A percentile compares a stretch with the other conserved stretches of the same genome.
These are phyloP conservation scores for Aristolochia contorta DNA, from an alignment of 164 flowering plant species.

Conservation along the genomic window DNA sequence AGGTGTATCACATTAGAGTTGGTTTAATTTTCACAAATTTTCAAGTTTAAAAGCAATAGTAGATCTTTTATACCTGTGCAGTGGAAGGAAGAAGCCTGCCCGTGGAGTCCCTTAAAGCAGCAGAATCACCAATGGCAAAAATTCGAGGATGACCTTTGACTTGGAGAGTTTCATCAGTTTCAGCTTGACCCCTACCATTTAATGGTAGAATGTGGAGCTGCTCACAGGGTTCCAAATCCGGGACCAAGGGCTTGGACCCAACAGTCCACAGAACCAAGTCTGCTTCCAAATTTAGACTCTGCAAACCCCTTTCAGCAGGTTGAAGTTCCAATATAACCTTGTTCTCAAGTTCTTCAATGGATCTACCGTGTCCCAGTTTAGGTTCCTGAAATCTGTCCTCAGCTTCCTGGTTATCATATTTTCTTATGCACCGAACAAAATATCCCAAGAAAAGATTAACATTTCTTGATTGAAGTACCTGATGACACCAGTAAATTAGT, in stretches of 20 bases:
- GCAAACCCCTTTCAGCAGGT: slow-evolving; percentile 62
- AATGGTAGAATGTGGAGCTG: slow-evolving; percentile 41
- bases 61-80: slow-evolving; percentile 58
- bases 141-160: slow-evolving; percentile 93
- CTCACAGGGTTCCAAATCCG: slow-evolving; percentile 37
- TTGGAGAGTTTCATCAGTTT: slow-evolving; percentile 92
- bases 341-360: slow-evolving; percentile 18
- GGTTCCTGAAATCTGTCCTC: slow-evolving; percentile 12
- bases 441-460: slow-evolving; percentile 78
- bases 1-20: neutral
- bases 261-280: slow-evolving; percentile 94
- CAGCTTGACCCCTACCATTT: slow-evolving; percentile 86
- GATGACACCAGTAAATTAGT: slow-evolving; percentile 5
- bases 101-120: slow-evolving; percentile 64
- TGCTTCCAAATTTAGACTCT: slow-evolving; percentile 57
- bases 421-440: slow-evolving; percentile 58
- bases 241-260: slow-evolving; percentile 72
- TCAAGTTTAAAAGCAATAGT: neutral
- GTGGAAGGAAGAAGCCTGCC: slow-evolving; percentile 87
- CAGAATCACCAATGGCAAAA: slow-evolving; percentile 93
- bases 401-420: slow-evolving; percentile 20
- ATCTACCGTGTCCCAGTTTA: slow-evolving; percentile 8
- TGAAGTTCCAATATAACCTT: slow-evolving; percentile 63
- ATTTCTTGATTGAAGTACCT: slow-evolving; percentile 85
- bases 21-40: neutral